Evolutionary conservation across 805 yeast species (phyloP).

Genomic region (Candida ipomoeae): DNA sequence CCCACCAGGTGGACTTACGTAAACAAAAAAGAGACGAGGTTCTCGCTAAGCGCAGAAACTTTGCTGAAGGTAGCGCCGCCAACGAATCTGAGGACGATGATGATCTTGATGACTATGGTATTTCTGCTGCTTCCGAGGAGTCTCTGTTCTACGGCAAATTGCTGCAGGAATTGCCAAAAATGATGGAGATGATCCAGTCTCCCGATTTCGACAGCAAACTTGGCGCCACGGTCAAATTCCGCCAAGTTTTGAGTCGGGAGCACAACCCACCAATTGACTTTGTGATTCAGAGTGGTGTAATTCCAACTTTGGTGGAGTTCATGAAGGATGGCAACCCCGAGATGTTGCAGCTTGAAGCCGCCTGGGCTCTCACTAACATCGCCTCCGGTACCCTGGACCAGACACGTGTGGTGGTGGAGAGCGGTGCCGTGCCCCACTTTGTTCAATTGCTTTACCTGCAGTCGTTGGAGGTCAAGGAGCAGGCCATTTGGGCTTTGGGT

Average conservation of each 20-base stretch:
- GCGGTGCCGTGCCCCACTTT: slow-evolving; percentile 91
- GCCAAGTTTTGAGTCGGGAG: slow-evolving; percentile 91
- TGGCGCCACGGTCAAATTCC: slow-evolving; percentile 85
- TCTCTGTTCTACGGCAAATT: slow-evolving; percentile 37
- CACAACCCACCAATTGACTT: slow-evolving; percentile 94
- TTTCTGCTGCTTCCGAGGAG: slow-evolving; percentile 46
- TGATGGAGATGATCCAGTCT: slow-evolving; percentile 78
- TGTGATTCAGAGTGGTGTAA: slow-evolving; percentile 90
- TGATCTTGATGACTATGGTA: slow-evolving; percentile 28
- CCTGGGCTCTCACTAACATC: slow-evolving; percentile 99
- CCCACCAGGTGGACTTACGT: slow-evolving; percentile 92
- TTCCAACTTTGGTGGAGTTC: slow-evolving; percentile 83
- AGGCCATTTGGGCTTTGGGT: slow-evolving; percentile 99
- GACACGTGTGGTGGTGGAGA: slow-evolving; percentile 84
- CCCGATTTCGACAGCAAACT: slow-evolving; percentile 74
- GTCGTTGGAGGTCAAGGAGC: slow-evolving; percentile 91
- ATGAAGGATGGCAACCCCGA: slow-evolving; percentile 73
- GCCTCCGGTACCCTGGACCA: slow-evolving; percentile 92
- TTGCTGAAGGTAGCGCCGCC: slow-evolving; percentile 33
- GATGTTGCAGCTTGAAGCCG: slow-evolving; percentile 92
- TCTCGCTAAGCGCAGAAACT: slow-evolving; percentile 88
- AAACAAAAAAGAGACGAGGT: slow-evolving; percentile 96
- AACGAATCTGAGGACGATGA: slow-evolving; percentile 44
- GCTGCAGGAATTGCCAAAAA: slow-evolving; percentile 68
- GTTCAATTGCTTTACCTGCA: slow-evolving; percentile 76